phyloP scores from a whole-genome alignment of 257 asterid species.

The Craterostigma plantagineum region DNA sequence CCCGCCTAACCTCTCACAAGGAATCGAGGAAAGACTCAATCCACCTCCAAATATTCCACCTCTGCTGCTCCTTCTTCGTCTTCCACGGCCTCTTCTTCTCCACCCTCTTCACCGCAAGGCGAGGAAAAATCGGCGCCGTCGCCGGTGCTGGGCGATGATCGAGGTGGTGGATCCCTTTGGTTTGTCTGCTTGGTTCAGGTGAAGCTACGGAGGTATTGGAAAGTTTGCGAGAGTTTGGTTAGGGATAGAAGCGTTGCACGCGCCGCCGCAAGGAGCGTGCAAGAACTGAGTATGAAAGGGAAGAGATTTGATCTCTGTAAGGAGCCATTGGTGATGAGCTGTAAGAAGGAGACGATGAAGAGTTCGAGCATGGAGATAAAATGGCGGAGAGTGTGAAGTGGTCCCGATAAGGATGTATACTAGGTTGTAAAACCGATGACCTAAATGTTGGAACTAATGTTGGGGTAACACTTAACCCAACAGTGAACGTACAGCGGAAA shows the following conservation, averaged over 20 bases:
- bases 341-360: constrained; percentile 78
- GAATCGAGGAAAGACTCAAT: constrained; percentile 48
- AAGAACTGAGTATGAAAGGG: constrained; percentile 94
- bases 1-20: constrained; percentile 36
- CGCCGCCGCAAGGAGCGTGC: constrained; percentile 47
- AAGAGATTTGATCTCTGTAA: constrained; percentile 61
- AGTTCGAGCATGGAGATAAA: constrained; percentile 97
- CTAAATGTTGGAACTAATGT: too few relatives aligned
- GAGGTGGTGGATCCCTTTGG: constrained; percentile 86
- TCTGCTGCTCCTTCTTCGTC: constrained; percentile 55
- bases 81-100: constrained; percentile 60
- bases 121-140: too few relatives aligned
- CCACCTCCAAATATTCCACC: constrained; percentile 51
- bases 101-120: constrained; percentile 37
- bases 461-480: too few relatives aligned
- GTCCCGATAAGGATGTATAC: too few relatives aligned
- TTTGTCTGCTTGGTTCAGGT: constrained; percentile 39
- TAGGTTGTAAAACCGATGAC: too few relatives aligned
- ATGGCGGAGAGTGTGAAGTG: constrained; percentile 69
- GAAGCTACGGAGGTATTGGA: constrained; percentile 72
- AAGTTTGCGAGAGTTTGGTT: constrained; percentile 45
- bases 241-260: constrained; percentile 60
- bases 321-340: constrained; percentile 53
- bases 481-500: too few relatives aligned
- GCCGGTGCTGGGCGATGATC: constrained; percentile 15